Percentiles rank a stretch among this genome's conserved stretches.
phyloP scores from a whole-genome alignment of 1,139 yeast genomes.

The Yamadazyma sp. region DNA sequence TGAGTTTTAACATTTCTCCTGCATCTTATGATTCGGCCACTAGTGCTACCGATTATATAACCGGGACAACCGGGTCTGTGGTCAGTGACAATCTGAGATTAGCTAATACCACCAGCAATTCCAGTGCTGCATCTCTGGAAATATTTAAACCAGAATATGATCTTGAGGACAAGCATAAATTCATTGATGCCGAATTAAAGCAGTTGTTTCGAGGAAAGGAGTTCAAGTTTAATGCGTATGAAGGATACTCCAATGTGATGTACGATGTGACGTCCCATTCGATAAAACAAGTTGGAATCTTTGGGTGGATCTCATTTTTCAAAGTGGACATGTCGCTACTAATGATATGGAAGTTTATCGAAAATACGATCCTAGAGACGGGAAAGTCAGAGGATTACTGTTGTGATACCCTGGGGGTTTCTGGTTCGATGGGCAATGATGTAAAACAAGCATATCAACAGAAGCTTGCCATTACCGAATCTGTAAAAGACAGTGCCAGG shows the following conservation, averaged over 20 bases:
- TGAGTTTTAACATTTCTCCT: background rate
- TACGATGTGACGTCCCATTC: background rate
- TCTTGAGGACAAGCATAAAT: background rate
- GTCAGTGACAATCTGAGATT: background rate
- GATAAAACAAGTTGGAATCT: conserved; percentile 23
- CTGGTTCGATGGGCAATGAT: background rate
- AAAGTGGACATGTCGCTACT: conserved; percentile 20
- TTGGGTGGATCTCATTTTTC: conserved; percentile 32
- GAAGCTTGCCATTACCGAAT: conserved; percentile 1
- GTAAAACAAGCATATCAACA: background rate
- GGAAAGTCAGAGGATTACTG: background rate
- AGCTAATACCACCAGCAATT: background rate
- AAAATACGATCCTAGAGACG: background rate
- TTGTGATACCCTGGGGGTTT: background rate
- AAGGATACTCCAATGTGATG: background rate
- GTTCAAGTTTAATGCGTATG: conserved; percentile 2
- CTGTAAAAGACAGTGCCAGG: conserved; percentile 2
- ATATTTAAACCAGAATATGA: background rate
- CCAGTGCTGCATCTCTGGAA: background rate
- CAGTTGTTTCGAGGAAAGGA: background rate
- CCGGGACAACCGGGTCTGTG: background rate
- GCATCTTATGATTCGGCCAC: background rate
- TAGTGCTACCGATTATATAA: background rate
- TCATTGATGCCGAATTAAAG: conserved; percentile 1
- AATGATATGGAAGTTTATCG: background rate